phyloP scores from a whole-genome alignment of 2,329 filamentous ascomycete genomes.

The Annulohypoxylon truncatum region DNA sequence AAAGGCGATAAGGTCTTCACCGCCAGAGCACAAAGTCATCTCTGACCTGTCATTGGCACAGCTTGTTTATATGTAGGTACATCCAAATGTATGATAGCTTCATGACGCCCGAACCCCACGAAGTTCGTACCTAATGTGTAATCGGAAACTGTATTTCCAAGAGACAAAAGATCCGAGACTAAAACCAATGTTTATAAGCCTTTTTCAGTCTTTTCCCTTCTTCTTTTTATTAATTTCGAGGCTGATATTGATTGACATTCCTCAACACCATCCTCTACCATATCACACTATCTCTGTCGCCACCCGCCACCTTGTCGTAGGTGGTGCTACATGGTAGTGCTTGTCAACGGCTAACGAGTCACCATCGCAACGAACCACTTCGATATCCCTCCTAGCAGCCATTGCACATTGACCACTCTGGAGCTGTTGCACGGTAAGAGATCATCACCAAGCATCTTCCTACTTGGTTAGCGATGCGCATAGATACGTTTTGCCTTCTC shows the following conservation, averaged over 20 bases:
- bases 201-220: constrained; percentile 2
- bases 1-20: constrained; percentile 34
- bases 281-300: neutral
- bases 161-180: constrained; percentile 17
- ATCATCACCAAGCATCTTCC: constrained; percentile 23
- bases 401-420: constrained; percentile 5
- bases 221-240: constrained; percentile 6
- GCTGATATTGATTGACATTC: neutral
- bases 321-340: neutral
- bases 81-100: constrained; percentile 19
- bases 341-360: neutral
- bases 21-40: constrained; percentile 18
- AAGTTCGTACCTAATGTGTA: neutral
- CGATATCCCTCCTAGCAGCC: neutral
- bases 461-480: constrained; percentile 4
- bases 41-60: constrained; percentile 36
- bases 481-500: constrained; percentile 22
- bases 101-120: constrained; percentile 28
- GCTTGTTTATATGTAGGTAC: constrained; percentile 23
- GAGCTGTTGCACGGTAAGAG: constrained; percentile 6
- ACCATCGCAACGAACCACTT: constrained; percentile 2
- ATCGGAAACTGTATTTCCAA: constrained; percentile 16
- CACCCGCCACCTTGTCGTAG: neutral
- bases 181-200: constrained; percentile 6
- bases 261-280: neutral